phyloP scores from a whole-genome alignment of 1,284 basidiomycete species.

The Ganoderma sinense region DNA sequence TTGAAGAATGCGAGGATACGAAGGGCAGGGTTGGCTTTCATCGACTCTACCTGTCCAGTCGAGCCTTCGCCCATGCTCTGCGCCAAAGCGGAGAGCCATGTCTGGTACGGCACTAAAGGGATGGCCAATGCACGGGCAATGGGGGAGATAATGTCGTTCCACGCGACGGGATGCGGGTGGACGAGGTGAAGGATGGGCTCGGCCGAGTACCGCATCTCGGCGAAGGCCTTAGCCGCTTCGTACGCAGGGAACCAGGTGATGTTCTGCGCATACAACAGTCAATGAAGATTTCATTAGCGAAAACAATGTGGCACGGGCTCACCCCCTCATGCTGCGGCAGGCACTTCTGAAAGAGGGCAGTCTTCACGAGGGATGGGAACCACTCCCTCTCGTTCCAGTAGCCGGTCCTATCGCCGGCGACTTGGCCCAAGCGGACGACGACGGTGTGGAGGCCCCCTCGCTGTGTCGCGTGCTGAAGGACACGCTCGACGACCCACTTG shows the following conservation, averaged over 20 bases:
- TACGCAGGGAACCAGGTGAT: conserved; percentile 38
- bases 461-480: conserved; percentile 32
- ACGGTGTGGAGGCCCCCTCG: conserved; percentile 37
- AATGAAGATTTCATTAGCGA: neutral
- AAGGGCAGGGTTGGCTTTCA: conserved; percentile 40
- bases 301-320: neutral
- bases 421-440: conserved; percentile 52
- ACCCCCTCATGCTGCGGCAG: conserved; percentile 37
- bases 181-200: conserved; percentile 39
- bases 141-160: conserved; percentile 28
- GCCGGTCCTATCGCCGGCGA: conserved; percentile 48
- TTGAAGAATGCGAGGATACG: conserved; percentile 41
- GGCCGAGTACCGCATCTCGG: conserved; percentile 32
- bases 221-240: conserved; percentile 33
- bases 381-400: conserved; percentile 55
- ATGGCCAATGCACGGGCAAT: conserved; percentile 31
- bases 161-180: conserved; percentile 37
- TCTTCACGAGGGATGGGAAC: conserved; percentile 51
- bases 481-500: conserved; percentile 50
- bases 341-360: conserved; percentile 36
- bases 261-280: conserved; percentile 10
- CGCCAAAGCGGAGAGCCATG: conserved; percentile 33
- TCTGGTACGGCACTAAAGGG: conserved; percentile 32
- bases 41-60: conserved; percentile 40
- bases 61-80: conserved; percentile 15